Evolutionary conservation across 2,329 filamentous ascomycete genomes (phyloP), one percentile per base, ranked within the genome.

Genomic region (Clarireedia paspali): DNA sequence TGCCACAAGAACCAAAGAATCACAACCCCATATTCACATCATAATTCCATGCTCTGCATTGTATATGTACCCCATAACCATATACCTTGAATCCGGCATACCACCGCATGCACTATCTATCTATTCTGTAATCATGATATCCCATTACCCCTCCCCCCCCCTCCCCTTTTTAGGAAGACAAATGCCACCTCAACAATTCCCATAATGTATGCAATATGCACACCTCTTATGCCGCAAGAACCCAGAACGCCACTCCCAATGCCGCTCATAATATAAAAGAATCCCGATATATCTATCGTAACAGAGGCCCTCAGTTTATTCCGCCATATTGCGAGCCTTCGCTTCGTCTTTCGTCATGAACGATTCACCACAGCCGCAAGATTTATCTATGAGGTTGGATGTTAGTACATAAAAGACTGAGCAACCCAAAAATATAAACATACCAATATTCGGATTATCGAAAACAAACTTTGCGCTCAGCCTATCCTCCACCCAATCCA

Each of bases 401-500:
- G 9, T 55, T 46, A 45, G 24, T 27, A 26, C 26, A 45, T 10
- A 17, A 44, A 44, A 44, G 6, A 5, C 52, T 24, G 7, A 34
- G 7, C 24, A 10, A 23, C 30, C 24, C 10, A 49, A 5, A 17
- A 5, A 7, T 10, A 20, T 34, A 24, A 46, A 26, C 9, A 15
- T 76, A 96, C 91, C 99, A 70, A 97, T 97, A 68, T 99, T 99
- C 2, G 94, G 94, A 71, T 99, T 99, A 70, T 83, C 86, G 74
- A 99, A 99, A 50, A 96, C 85, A 72, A 99, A 99, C 62, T 89
- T 80, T 72, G 91, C 82, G 70, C 87, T 95, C 62, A 99, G 75
- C 75, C 95, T 96, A 66, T 97, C 94, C 73, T 97, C 91, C 10
- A 92, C 80, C 91, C 92, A 99, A 69, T 99, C 94, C 94, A 99